Percentiles rank a stretch among this genome's conserved stretches.
Conservation (phyloP, 805 yeast genomes). For the Kazachstania bromeliacearum region DNA sequence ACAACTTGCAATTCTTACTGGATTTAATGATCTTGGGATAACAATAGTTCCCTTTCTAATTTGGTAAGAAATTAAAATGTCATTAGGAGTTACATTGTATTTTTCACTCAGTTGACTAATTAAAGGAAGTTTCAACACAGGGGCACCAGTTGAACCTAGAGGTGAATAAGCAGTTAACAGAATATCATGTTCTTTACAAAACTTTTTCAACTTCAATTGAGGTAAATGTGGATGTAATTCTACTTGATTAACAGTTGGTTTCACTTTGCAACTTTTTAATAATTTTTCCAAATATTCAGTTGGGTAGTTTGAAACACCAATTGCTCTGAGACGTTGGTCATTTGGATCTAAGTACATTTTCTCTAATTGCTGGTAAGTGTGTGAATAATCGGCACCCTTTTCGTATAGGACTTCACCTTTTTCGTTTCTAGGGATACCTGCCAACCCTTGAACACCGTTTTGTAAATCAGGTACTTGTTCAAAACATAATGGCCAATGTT, state of each 20-base stretch:
- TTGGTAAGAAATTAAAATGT: slow-evolving; percentile 55
- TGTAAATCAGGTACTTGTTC: slow-evolving; percentile 20
- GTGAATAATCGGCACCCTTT: slow-evolving; percentile 33
- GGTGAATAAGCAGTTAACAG: slow-evolving; percentile 51
- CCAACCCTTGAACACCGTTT: slow-evolving; percentile 13
- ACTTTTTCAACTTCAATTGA: slow-evolving; percentile 48
- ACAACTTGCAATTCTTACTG: slow-evolving; percentile 45
- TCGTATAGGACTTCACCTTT: slow-evolving; percentile 31
- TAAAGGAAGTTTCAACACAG: slow-evolving; percentile 43
- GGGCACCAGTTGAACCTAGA: slow-evolving; percentile 58
- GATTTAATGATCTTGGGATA: slow-evolving; percentile 63
- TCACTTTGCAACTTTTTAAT: slow-evolving; percentile 35
- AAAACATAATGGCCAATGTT: slow-evolving; percentile 68
- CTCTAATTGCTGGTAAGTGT: slow-evolving; percentile 48
- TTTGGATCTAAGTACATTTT: slow-evolving; percentile 21
- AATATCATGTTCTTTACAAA: slow-evolving; percentile 43
- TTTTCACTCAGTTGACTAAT: slow-evolving; percentile 47
- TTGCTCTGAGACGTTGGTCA: slow-evolving; percentile 40
- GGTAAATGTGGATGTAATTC: slow-evolving; percentile 72
- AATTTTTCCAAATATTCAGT: slow-evolving; percentile 33
- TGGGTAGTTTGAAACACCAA: slow-evolving; percentile 52
- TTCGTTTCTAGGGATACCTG: slow-evolving; percentile 22
- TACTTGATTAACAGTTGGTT: slow-evolving; percentile 49
- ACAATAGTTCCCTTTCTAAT: slow-evolving; percentile 51
- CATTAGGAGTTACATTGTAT: slow-evolving; percentile 44